Conservation (phyloP, 164 flowering plant genomes). For the Tetracentron sinense region DNA sequence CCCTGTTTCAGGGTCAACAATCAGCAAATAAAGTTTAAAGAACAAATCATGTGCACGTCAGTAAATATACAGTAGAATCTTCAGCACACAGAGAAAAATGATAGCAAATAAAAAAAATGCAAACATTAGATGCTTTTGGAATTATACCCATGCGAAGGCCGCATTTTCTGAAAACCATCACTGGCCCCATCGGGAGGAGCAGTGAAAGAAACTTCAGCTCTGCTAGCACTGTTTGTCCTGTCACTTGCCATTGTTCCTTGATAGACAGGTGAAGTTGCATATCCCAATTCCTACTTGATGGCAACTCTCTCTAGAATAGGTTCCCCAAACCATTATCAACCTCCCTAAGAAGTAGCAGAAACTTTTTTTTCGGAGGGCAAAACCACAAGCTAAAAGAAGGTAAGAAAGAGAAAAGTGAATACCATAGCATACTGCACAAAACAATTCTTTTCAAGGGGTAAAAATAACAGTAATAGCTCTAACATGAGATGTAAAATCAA, state of each 20-base stretch:
- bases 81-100: background rate
- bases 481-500: no score
- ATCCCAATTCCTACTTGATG: constrained; percentile 42
- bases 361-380: constrained; percentile 13
- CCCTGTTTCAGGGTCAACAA: background rate
- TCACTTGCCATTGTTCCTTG: constrained; percentile 57
- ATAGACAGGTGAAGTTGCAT: constrained; percentile 29
- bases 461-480: no score
- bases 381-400: constrained; percentile 13
- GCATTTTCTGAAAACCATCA: constrained; percentile 36
- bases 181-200: constrained; percentile 28
- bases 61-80: background rate
- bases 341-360: constrained; percentile 9
- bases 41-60: background rate
- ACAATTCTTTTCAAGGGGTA: no score
- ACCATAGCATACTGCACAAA: no score
- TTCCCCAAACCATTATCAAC: constrained; percentile 45
- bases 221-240: constrained; percentile 17
- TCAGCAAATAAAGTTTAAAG: background rate
- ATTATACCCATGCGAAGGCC: constrained; percentile 61
- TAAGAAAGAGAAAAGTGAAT: no score
- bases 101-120: background rate
- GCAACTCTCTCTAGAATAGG: constrained; percentile 23
- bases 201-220: constrained; percentile 17
- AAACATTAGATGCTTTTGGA: background rate